Evolutionary conservation across 192 early-diverging fungal genomes (phyloP).

Genomic region (Coemansia sp.): DNA sequence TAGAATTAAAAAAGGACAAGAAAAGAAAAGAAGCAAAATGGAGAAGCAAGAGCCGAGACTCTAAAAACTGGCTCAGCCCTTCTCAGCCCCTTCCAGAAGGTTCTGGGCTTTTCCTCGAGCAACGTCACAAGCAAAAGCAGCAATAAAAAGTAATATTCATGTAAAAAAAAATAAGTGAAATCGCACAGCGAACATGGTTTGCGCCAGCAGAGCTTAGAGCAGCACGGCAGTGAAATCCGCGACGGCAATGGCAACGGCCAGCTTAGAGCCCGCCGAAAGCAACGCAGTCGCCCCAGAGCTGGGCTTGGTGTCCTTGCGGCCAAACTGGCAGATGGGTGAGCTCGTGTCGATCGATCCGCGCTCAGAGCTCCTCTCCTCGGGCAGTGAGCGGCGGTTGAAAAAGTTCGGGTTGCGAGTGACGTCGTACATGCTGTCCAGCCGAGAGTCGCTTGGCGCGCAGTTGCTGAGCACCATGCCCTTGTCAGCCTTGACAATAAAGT

Average conservation of each 20-base stretch:
- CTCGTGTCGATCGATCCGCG: conserved; percentile 9
- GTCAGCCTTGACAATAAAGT: conserved; percentile 43
- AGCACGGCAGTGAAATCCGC: not conserved
- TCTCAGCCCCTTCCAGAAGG: not conserved
- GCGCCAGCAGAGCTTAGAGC: not conserved
- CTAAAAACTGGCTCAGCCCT: not conserved
- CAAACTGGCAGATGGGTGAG: conserved; percentile 42
- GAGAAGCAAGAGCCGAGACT: not conserved
- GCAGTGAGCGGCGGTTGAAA: conserved; percentile 37
- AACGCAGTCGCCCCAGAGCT: conserved; percentile 7
- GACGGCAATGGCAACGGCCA: not conserved
- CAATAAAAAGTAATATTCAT: not conserved
- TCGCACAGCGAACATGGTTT: not conserved
- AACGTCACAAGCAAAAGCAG: not conserved
- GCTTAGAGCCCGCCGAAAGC: conserved; percentile 4
- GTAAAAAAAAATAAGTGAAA: not conserved
- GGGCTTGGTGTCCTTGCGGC: conserved; percentile 3
- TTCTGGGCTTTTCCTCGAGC: not conserved
- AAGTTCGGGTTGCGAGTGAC: conserved; percentile 45
- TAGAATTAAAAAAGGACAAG: not conserved
- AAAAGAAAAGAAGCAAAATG: conserved; percentile 2
- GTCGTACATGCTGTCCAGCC: conserved; percentile 38
- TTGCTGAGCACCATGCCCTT: conserved; percentile 31
- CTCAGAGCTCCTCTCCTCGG: not conserved
- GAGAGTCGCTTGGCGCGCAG: conserved; percentile 41